phyloP scores from a whole-genome alignment of 1,284 basidiomycete species.

The Fomitopsis palustris region DNA sequence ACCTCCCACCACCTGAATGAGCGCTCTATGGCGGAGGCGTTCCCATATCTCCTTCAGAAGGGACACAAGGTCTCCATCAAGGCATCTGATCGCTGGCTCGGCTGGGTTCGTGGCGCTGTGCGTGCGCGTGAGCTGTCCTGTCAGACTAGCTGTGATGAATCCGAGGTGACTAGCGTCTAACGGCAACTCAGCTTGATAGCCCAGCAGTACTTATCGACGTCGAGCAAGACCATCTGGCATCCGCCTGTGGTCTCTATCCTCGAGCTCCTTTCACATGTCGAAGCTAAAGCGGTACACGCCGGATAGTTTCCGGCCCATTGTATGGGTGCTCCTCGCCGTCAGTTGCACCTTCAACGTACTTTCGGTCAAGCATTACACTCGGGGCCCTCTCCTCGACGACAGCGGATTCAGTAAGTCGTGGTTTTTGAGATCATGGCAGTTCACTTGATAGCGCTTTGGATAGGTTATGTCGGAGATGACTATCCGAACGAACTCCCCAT shows the following conservation, averaged over 20 bases:
- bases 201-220: neutral
- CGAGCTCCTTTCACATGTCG: neutral
- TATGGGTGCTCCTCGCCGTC: neutral
- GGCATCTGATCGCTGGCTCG: neutral
- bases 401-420: neutral
- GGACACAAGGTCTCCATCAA: neutral
- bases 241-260: neutral
- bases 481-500: conserved; percentile 2
- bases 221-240: no score
- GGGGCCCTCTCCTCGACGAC: neutral
- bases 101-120: neutral
- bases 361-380: neutral
- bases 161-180: neutral
- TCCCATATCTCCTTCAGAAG: no score
- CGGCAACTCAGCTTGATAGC: neutral
- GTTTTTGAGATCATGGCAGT: neutral
- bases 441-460: neutral
- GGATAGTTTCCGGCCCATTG: neutral
- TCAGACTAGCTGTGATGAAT: neutral
- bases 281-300: neutral
- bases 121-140: neutral
- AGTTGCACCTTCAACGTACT: conserved; percentile 1
- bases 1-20: no score
- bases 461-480: conserved; percentile 2
- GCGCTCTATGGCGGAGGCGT: no score